Conservation (phyloP, 1,284 basidiomycete genomes). For the Tylopilus orsonianus region DNA sequence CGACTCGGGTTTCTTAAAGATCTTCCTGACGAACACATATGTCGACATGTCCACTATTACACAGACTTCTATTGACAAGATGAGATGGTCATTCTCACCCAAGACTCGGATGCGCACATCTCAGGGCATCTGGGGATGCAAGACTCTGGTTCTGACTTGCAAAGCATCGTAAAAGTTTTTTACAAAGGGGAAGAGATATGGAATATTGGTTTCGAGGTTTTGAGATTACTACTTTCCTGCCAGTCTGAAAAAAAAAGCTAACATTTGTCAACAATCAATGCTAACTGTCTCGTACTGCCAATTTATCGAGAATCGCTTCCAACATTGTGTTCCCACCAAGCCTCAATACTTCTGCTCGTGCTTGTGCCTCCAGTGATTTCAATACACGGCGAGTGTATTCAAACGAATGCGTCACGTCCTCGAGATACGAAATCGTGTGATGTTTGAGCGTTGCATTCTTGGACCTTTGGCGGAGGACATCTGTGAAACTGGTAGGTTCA, state of each 20-base stretch:
- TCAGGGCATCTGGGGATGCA: constrained; percentile 2
- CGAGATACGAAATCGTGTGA: constrained; percentile 79
- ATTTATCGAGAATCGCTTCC: constrained; percentile 26
- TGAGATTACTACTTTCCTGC: too few species aligned
- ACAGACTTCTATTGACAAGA: background rate
- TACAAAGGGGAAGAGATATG: too few species aligned
- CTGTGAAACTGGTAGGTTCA: constrained; percentile 39
- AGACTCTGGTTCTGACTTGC: background rate
- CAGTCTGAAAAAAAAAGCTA: too few species aligned
- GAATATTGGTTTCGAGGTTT: too few species aligned
- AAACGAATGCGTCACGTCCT: constrained; percentile 66
- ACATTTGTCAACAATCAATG: too few species aligned
- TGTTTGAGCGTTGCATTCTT: constrained; percentile 76
- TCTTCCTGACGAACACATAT: constrained; percentile 3
- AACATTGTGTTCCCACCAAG: constrained; percentile 30
- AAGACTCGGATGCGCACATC: background rate
- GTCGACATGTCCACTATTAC: background rate
- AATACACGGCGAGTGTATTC: constrained; percentile 66
- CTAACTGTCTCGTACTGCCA: constrained; percentile 8
- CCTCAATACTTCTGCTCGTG: constrained; percentile 22
- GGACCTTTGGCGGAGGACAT: constrained; percentile 89
- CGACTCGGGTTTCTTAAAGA: background rate
- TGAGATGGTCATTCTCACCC: background rate
- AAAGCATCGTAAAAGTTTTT: too few species aligned
- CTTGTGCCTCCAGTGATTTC: constrained; percentile 40